These are phyloP conservation scores for Aspergillus proliferans DNA, from an alignment of 2,329 filamentous ascomycete species.

Conservation along the genomic window DNA sequence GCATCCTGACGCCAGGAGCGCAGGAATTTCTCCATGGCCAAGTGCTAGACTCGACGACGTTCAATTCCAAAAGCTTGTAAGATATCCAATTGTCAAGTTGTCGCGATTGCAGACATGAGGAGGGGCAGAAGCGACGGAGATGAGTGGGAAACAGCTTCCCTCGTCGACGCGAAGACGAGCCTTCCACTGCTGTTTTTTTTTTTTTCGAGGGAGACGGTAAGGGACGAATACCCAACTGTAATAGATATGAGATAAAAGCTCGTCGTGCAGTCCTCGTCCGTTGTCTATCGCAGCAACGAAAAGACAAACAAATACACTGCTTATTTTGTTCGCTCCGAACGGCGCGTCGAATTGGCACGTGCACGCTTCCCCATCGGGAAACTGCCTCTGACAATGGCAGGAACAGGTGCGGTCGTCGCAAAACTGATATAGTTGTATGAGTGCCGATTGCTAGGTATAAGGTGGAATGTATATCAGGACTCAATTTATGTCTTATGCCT, in stretches of 20 bases:
- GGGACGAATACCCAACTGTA: background rate
- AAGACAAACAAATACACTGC: background rate
- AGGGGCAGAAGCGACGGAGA: background rate
- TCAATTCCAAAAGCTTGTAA: too few species aligned
- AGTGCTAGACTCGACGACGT: background rate
- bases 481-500: too few species aligned
- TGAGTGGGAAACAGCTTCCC: background rate
- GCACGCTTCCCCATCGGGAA: background rate
- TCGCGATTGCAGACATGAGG: background rate
- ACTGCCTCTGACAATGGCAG: too few species aligned
- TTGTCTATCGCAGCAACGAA: background rate
- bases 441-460: background rate
- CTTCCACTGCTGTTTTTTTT: background rate
- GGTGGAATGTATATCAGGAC: too few species aligned
- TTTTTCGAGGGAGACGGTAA: background rate
- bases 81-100: background rate
- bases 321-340: background rate
- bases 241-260: background rate
- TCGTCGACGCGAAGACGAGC: background rate
- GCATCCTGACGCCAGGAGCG: slow-evolving; percentile 94
- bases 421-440: background rate
- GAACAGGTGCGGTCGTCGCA: too few species aligned
- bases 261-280: background rate
- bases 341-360: background rate
- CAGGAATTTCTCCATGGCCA: slow-evolving; percentile 80